Conservation (phyloP, 768 basidiomycete species). For the Termitomyces sp. region DNA sequence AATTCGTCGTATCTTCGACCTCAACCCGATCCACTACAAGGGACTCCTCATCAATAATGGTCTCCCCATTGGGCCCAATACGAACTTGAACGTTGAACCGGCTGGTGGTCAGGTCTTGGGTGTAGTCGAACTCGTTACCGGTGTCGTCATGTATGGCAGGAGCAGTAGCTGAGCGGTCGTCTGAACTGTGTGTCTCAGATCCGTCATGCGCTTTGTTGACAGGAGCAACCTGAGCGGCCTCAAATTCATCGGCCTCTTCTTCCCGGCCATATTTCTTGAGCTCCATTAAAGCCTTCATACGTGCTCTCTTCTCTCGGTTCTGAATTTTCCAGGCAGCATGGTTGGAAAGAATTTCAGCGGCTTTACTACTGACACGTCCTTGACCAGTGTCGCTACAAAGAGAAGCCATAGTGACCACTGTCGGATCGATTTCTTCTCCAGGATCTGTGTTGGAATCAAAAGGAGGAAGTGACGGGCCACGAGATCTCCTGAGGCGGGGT, state of each 20-base stretch:
- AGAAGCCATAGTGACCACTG: slow-evolving; percentile 74
- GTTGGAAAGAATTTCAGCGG: slow-evolving; percentile 63
- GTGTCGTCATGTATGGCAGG: slow-evolving; percentile 35
- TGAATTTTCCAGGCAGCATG: slow-evolving; percentile 68
- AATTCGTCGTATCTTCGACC: slow-evolving; percentile 59
- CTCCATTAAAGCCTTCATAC: slow-evolving; percentile 61
- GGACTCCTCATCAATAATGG: slow-evolving; percentile 82
- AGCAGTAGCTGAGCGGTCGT: slow-evolving; percentile 6
- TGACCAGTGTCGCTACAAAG: slow-evolving; percentile 75
- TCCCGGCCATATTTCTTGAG: slow-evolving; percentile 69
- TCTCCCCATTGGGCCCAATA: slow-evolving; percentile 83
- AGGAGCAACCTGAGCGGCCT: slow-evolving; percentile 15
- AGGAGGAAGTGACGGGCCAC: slow-evolving; percentile 46
- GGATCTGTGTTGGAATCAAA: slow-evolving; percentile 59
- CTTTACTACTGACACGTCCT: slow-evolving; percentile 77
- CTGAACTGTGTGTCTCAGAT: slow-evolving; percentile 6
- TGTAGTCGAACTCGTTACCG: slow-evolving; percentile 66
- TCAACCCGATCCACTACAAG: slow-evolving; percentile 75
- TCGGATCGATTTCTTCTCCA: slow-evolving; percentile 80
- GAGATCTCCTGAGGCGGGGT: slow-evolving; percentile 32
- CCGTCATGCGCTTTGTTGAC: slow-evolving; percentile 13
- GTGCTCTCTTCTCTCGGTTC: slow-evolving; percentile 61
- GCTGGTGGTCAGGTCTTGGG: slow-evolving; percentile 57
- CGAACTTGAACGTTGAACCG: slow-evolving; percentile 83
- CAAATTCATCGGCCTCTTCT: slow-evolving; percentile 34